Evolutionary conservation across 2,329 filamentous ascomycete species (phyloP), one percentile per base, ranked within the genome.

Genomic region (Cryphonectria japonica): DNA sequence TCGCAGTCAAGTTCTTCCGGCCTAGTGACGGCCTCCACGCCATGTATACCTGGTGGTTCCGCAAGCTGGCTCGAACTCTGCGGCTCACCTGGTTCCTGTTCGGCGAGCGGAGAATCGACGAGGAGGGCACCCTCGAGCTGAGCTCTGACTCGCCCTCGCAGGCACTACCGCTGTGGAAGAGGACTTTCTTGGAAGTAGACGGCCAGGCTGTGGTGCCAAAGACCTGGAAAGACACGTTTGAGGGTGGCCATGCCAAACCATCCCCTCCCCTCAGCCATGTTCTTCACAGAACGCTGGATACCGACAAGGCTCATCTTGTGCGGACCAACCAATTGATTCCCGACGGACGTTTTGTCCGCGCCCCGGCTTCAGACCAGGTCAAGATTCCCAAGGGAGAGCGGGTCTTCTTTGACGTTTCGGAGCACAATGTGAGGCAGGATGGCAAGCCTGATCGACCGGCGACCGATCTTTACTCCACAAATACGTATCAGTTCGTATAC

Each of bases 41-140:
- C 69, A 91, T 98, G 85, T 99, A 97, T 79, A 91, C 90, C 9
- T 98, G 95, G 95, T 99, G 96, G 94, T 97, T 99, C 83, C 91
- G 92, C 75, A 90, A 88, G 76, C 97, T 95, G 78, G 96, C 95
- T 16, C 87, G 93, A 66, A 83, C 86, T 57, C 84, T 99, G 67
- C 89, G 95, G 32, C 85, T 99, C 50, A 97, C 94, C 1, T 93
- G 95, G 83, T 99, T 99, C 79, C 88, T 99, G 59, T 98, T 99
- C 78, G 94, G 93, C 19, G 92, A 97, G 75, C 89, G 93, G 71
- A 86, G 87, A 39, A 84, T 89, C 32, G 93, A 97, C 72, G 95
- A 99, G 79, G 94, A 98, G 81, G 93, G 94, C 9, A 85, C 84
- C 34, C 83, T 92, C 63, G 82, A 86, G 54, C 83, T 90, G 37